phyloP scores from a whole-genome alignment of 2,329 filamentous ascomycete species.

The Alternaria tenuissima region DNA sequence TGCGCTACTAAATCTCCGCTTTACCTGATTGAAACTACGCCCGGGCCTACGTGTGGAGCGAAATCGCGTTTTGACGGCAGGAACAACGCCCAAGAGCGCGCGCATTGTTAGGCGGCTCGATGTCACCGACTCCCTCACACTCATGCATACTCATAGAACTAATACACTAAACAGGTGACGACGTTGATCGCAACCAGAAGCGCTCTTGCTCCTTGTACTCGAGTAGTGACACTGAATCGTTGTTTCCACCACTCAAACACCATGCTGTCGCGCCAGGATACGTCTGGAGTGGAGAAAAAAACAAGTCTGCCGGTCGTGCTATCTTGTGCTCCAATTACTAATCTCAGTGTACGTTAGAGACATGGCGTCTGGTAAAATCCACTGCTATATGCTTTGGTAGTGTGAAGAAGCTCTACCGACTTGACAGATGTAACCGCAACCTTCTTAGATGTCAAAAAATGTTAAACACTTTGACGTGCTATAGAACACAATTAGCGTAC shows the following conservation, averaged over 20 bases:
- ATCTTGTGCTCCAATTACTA: neutral
- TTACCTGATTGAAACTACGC: neutral
- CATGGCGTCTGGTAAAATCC: neutral
- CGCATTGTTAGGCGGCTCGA: neutral
- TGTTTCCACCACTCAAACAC: slow-evolving; percentile 4
- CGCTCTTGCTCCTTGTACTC: neutral
- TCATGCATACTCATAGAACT: neutral
- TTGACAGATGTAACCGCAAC: neutral
- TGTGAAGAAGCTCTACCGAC: neutral
- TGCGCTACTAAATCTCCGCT: neutral
- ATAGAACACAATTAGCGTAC: neutral
- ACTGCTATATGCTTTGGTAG: neutral
- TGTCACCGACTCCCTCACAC: neutral
- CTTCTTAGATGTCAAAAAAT: neutral
- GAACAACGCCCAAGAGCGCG: neutral
- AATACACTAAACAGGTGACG: neutral
- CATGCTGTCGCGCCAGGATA: neutral
- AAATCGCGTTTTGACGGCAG: neutral
- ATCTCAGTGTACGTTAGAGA: neutral
- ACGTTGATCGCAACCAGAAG: slow-evolving; percentile 5
- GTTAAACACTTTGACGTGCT: neutral
- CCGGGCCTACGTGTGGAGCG: neutral
- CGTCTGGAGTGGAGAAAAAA: neutral
- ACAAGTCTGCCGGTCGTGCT: neutral
- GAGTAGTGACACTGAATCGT: neutral